Conservation (phyloP, 1,139 yeast genomes). For the Geotrichum phurueaensis region DNA sequence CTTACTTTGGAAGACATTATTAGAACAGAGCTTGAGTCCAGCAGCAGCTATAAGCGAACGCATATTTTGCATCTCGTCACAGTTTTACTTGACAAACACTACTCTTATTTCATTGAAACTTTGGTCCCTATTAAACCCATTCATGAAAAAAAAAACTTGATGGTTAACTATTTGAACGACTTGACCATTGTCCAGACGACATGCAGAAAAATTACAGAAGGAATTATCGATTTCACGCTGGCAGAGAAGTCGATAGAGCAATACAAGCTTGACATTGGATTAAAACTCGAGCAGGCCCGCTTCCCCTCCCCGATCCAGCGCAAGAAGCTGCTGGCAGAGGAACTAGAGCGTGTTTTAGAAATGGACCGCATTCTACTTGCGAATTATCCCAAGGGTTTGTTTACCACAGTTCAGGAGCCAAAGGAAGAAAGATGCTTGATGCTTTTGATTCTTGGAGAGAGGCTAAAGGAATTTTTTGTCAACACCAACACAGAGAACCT, state of each 20-base stretch:
- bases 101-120: constrained; percentile 24
- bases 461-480: constrained; percentile 6
- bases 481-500: constrained; percentile 12
- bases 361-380: background rate
- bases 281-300: background rate
- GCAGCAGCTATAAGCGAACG: constrained; percentile 18
- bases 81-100: constrained; percentile 26
- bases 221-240: background rate
- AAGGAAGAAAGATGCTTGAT: background rate
- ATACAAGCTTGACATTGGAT: constrained; percentile 5
- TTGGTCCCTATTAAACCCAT: constrained; percentile 14
- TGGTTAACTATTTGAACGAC: background rate
- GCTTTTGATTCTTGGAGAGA: background rate
- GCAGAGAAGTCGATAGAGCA: background rate
- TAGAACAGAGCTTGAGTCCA: constrained; percentile 22
- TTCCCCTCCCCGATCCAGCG: constrained; percentile 3
- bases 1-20: constrained; percentile 25
- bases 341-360: background rate
- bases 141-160: background rate
- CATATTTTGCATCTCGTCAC: constrained; percentile 26
- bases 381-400: constrained; percentile 4
- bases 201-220: constrained; percentile 1
- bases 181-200: constrained; percentile 7
- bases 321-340: constrained; percentile 7
- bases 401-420: background rate